Evolutionary conservation across 2,329 filamentous ascomycete genomes (phyloP).

Genomic region (Colletotrichum eremochloae): DNA sequence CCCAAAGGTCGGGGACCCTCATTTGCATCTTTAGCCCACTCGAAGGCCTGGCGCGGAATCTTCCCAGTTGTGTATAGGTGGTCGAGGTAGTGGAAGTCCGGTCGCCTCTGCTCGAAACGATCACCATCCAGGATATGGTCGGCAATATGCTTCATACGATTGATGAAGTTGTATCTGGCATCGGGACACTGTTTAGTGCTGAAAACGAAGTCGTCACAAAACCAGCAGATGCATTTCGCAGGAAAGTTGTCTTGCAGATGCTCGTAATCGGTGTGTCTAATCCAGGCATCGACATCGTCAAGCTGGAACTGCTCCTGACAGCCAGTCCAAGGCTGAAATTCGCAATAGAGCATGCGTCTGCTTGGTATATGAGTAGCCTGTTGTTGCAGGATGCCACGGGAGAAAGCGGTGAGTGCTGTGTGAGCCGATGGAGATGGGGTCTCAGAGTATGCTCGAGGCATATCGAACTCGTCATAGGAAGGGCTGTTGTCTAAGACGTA

Average conservation of each 20-base stretch:
- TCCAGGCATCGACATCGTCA: conserved; percentile 58
- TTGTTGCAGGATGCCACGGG: background rate
- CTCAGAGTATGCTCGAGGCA: conserved; percentile 39
- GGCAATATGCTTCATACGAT: conserved; percentile 65
- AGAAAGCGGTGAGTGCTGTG: conserved; percentile 40
- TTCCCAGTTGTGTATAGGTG: conserved; percentile 18
- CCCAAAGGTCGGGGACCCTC: conserved; percentile 13
- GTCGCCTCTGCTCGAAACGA: conserved; percentile 28
- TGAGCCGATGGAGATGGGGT: conserved; percentile 44
- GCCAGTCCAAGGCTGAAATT: conserved; percentile 54
- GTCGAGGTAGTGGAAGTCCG: conserved; percentile 35
- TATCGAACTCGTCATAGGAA: background rate
- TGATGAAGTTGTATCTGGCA: conserved; percentile 48
- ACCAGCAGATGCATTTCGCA: conserved; percentile 60
- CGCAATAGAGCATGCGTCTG: conserved; percentile 56
- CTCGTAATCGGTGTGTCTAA: conserved; percentile 56
- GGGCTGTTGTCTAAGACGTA: background rate
- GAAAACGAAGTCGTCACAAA: conserved; percentile 59
- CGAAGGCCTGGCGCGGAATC: conserved; percentile 17
- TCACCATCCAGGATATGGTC: conserved; percentile 55
- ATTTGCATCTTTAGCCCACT: conserved; percentile 12
- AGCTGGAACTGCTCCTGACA: conserved; percentile 57
- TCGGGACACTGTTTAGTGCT: conserved; percentile 42
- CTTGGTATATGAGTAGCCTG: conserved; percentile 11
- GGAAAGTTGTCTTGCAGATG: conserved; percentile 57